Evolutionary conservation across 768 basidiomycete species (phyloP).

Genomic region (Boletellus sp.): DNA sequence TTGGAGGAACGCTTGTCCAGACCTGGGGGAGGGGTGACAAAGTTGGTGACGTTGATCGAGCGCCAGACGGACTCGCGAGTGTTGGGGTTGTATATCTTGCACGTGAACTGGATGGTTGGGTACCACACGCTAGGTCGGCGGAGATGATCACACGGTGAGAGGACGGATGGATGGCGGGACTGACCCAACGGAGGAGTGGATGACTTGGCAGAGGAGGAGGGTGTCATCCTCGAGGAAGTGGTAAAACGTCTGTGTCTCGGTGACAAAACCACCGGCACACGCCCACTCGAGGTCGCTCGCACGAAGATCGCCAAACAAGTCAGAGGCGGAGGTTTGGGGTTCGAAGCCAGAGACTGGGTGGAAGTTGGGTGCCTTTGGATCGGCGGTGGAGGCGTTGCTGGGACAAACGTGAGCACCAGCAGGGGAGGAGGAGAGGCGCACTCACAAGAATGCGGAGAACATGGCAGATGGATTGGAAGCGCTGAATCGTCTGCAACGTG

Average conservation of each 20-base stretch:
- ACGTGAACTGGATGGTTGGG: constrained; percentile 91
- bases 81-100: constrained; percentile 79
- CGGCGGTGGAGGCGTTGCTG: constrained; percentile 54
- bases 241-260: constrained; percentile 92
- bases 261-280: constrained; percentile 77
- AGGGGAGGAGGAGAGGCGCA: constrained; percentile 16
- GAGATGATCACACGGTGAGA: constrained; percentile 8
- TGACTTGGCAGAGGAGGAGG: constrained; percentile 76
- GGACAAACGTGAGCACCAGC: constrained; percentile 8
- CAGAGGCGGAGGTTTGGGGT: constrained; percentile 46
- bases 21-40: constrained; percentile 67
- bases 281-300: constrained; percentile 78
- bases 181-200: constrained; percentile 86
- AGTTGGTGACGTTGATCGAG: constrained; percentile 80
- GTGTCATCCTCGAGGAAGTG: constrained; percentile 75
- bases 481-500: neutral
- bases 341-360: constrained; percentile 64
- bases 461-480: constrained; percentile 41
- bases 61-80: constrained; percentile 79
- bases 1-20: constrained; percentile 86
- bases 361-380: constrained; percentile 73
- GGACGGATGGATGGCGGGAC: constrained; percentile 29
- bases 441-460: constrained; percentile 83
- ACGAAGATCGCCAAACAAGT: constrained; percentile 74
- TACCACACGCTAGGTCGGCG: constrained; percentile 70